Evolutionary conservation across 345 rosid genomes (phyloP), one percentile per base, ranked within the genome.

Genomic region (Citrus medica): DNA sequence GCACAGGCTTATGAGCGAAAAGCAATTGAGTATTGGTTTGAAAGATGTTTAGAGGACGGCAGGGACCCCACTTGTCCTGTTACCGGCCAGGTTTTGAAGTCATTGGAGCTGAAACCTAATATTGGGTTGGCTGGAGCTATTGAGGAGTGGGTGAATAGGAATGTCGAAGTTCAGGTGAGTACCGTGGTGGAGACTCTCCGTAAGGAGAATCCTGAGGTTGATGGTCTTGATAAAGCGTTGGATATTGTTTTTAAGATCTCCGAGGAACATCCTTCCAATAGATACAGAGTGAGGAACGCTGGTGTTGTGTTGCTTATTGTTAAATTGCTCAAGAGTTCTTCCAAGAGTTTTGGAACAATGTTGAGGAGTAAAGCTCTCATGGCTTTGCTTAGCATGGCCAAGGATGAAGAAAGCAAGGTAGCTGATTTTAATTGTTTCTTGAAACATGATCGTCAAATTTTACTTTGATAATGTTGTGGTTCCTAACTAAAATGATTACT

Each of bases 351-450:
- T 22, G 87, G 86, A 16, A 78, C 83, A 4, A 48, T 74, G 48
- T 71, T 82, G 84, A 84, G 89, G 71, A 75, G 84, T 77, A 86
- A 86, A 84, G 82, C 76, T 79, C 82, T 85, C 32, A 65, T 76
- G 79, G 81, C 81, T 56, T 76, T 85, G 78, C 83, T 81, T 68
- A 78, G 82, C 84, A 77, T 87, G 86, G 77, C 82, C 40, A 83
- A 83, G 80, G 86, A 87, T 69, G 88, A 87, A 79, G 88, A 87
- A 72, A 83, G 86, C 80, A 87, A 81, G 87, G 89, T 87, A 12
- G 24, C 83, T 21, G 6, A 12, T 35, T 61, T 74, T 27, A 59
- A 37, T 40, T 61, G 7, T 33, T 73, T 59, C 4, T 59, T 13
- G 55, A 46, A 46, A 42, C 8, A 25, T 1, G 46, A 25, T 24